These are phyloP conservation scores for Prunus campanulata DNA, from an alignment of 306 rosid species.

Conservation along the genomic window DNA sequence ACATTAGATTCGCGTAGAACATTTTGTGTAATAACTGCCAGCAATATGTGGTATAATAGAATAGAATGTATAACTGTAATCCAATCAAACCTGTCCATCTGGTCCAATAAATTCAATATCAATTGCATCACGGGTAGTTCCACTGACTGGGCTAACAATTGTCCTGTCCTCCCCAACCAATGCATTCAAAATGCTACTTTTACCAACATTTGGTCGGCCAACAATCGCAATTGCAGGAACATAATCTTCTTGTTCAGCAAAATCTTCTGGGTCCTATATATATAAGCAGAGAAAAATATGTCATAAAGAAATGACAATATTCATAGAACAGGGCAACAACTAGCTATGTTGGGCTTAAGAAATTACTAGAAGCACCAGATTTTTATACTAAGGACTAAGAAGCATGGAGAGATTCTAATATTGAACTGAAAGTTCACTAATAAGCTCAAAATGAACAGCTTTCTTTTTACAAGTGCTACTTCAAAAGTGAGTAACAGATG, in stretches of 20 bases:
- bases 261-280: conserved; percentile 45
- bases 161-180: conserved; percentile 93
- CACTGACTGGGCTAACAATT: conserved; percentile 97
- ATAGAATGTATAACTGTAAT: neutral
- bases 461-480: neutral
- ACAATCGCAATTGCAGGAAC: conserved; percentile 92
- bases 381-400: too few relatives aligned
- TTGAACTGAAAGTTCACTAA: neutral
- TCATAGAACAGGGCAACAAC: neutral
- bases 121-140: conserved; percentile 99
- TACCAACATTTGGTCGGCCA: conserved; percentile 99
- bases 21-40: neutral
- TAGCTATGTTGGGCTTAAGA: neutral
- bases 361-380: neutral
- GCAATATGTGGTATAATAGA: neutral
- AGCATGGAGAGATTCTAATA: neutral
- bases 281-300: conserved; percentile 1
- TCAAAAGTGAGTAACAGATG: neutral
- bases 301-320: neutral
- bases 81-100: conserved; percentile 84
- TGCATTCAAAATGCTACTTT: conserved; percentile 97
- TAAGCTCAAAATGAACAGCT: neutral
- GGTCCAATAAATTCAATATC: conserved; percentile 85
- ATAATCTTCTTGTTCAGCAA: conserved; percentile 65
- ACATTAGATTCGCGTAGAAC: neutral